A percentile compares a stretch with the other conserved stretches of the same genome.
Evolutionary conservation across 1,139 yeast species (phyloP).

Genomic region (Kodamaea sp.): DNA sequence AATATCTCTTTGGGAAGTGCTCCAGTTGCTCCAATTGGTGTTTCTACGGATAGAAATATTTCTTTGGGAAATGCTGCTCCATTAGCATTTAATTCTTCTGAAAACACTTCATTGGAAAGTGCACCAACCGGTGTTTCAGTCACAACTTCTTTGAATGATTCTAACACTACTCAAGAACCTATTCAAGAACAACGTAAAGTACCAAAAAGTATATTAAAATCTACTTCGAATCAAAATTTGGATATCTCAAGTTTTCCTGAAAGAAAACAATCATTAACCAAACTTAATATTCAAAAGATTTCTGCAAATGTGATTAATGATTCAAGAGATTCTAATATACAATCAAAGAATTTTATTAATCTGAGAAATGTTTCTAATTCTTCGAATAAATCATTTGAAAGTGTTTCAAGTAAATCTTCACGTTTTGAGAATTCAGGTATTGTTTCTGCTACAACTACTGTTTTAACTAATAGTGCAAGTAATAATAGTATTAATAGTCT

Average conservation of each 20-base stretch:
- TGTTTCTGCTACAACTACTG: no score
- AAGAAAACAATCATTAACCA: slow-evolving; percentile 7
- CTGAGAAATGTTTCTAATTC: neutral
- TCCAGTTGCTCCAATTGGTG: no score
- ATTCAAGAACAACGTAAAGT: neutral
- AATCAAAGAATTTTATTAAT: slow-evolving; percentile 1
- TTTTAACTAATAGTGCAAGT: no score
- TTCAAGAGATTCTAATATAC: neutral
- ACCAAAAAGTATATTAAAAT: neutral
- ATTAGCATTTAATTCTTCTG: no score
- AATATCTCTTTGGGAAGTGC: no score
- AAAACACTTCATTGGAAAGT: neutral
- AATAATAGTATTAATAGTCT: no score
- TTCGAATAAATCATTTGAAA: no score
- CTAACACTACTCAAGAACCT: neutral
- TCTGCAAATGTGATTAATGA: neutral
- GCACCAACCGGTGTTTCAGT: neutral
- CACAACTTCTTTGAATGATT: neutral
- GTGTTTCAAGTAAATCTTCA: no score
- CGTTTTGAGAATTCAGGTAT: no score
- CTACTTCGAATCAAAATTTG: slow-evolving; percentile 3
- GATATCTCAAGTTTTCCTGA: slow-evolving; percentile 5
- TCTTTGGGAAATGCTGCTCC: no score
- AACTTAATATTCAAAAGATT: slow-evolving; percentile 7
- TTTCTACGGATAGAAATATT: no score